phyloP scores from a whole-genome alignment of 176 grass and related monocot species.

The Stipa capillata region DNA sequence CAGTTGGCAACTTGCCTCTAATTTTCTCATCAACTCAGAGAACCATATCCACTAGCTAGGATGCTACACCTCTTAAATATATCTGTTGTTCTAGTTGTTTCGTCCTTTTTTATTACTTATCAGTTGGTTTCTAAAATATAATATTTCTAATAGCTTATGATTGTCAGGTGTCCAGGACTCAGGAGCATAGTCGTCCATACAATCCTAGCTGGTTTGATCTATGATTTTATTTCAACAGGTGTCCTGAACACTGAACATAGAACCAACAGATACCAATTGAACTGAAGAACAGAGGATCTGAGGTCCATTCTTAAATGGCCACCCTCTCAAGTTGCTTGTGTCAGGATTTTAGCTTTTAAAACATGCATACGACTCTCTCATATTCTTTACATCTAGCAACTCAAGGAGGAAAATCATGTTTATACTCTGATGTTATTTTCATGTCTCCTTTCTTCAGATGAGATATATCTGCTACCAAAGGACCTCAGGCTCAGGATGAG shows the following conservation, averaged over 20 bases:
- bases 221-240: background rate
- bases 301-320: background rate
- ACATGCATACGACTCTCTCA: background rate
- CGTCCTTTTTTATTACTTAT: background rate
- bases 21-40: constrained; percentile 15
- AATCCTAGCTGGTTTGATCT: background rate
- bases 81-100: background rate
- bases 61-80: background rate
- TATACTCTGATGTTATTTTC: background rate
- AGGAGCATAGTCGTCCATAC: constrained; percentile 10
- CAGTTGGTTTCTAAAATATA: background rate
- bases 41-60: constrained; percentile 21
- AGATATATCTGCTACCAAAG: background rate
- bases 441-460: background rate
- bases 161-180: background rate
- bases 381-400: background rate
- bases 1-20: constrained; percentile 24
- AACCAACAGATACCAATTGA: background rate
- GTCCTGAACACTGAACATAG: background rate
- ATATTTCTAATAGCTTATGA: background rate
- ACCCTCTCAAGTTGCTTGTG: background rate
- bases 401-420: background rate
- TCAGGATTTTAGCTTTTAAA: background rate
- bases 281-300: background rate
- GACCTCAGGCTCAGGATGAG: background rate